Base-by-base conservation (phyloP, 2,329 filamentous ascomycete genomes). In the Aspergillus sp. region DNA sequence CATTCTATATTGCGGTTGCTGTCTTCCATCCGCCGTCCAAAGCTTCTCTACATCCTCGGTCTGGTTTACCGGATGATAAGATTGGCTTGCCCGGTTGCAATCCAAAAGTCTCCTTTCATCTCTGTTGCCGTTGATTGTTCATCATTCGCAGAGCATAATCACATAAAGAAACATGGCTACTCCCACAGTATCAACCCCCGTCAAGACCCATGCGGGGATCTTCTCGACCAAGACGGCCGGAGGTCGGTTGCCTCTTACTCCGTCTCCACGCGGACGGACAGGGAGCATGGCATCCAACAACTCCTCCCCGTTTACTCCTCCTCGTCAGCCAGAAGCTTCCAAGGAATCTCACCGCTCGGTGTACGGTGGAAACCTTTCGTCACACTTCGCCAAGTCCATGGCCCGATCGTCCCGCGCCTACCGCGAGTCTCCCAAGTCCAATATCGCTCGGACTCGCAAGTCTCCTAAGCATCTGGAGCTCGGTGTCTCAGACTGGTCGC, bases 371-470 rank as follows among this genome's bases (percentile, higher is more conserved):
- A 92, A 91, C 73, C 79, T 95, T 53, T 83, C 89, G 59, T 81
- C 89, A 55, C 87, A 91, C 68, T 88, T 96, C 67, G 81, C 88
- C 57, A 88, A 88, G 66, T 86, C 81, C 52, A 73, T 79, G 16
- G 69, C 73, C 20, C 74, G 67, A 54, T 57, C 67, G 14, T 50
- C 68, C 40, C 69, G 71, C 38, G 78, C 82, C 38, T 87, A 89
- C 72, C 87, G 89, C 47, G 89, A 94, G 69, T 96, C 93, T 2
- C 91, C 92, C 69, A 97, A 97, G 80, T 96, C 92, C 54, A 97
- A 96, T 80, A 96, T 96, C 72, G 69, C 70, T 22, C 67, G 85
- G 59, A 77, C 77, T 40, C 82, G 84, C 51, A 82, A 86, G 53
- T 92, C 90, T 41, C 92, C 93, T 17, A 88, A 89, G 65, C 90